Evolutionary conservation across 2,329 filamentous ascomycete genomes (phyloP).

Genomic region (Fusarium incarnatum): DNA sequence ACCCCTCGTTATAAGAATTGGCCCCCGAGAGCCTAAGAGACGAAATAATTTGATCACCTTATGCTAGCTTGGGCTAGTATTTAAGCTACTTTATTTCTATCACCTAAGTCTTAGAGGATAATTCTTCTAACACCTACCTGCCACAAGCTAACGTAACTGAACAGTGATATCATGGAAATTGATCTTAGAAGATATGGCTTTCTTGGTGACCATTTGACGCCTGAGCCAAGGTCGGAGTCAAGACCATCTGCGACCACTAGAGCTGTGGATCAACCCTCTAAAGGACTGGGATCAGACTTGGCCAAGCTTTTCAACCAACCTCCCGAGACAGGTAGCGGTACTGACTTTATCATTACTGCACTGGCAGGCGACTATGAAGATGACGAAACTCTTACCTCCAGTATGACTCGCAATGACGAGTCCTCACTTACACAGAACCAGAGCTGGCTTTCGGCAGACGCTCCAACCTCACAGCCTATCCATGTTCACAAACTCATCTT

Average conservation of each 20-base stretch:
- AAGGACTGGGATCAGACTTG: constrained; percentile 84
- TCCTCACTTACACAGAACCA: constrained; percentile 53
- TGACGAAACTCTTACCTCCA: constrained; percentile 69
- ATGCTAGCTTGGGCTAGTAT: too few relatives aligned
- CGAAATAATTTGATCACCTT: too few relatives aligned
- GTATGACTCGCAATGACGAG: constrained; percentile 60
- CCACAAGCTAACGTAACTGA: too few relatives aligned
- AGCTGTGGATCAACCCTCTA: constrained; percentile 66
- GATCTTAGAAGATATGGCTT: constrained; percentile 93
- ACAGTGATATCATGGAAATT: constrained; percentile 88
- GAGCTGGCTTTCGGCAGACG: constrained; percentile 70
- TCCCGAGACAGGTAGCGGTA: constrained; percentile 85
- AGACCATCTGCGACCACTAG: constrained; percentile 62
- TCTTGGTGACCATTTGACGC: constrained; percentile 78
- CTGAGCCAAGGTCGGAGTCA: constrained; percentile 64
- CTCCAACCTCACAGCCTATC: constrained; percentile 82
- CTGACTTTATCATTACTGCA: constrained; percentile 92
- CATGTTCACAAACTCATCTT: constrained; percentile 96
- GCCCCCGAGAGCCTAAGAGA: too few relatives aligned
- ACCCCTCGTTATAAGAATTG: too few relatives aligned
- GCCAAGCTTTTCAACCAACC: constrained; percentile 87
- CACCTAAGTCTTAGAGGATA: too few relatives aligned
- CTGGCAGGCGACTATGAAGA: constrained; percentile 81
- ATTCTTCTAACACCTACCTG: too few relatives aligned
- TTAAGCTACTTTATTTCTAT: too few relatives aligned